Evolutionary conservation across 1,139 yeast genomes (phyloP).

Genomic region (Blastobotrys raffinosifermentans): DNA sequence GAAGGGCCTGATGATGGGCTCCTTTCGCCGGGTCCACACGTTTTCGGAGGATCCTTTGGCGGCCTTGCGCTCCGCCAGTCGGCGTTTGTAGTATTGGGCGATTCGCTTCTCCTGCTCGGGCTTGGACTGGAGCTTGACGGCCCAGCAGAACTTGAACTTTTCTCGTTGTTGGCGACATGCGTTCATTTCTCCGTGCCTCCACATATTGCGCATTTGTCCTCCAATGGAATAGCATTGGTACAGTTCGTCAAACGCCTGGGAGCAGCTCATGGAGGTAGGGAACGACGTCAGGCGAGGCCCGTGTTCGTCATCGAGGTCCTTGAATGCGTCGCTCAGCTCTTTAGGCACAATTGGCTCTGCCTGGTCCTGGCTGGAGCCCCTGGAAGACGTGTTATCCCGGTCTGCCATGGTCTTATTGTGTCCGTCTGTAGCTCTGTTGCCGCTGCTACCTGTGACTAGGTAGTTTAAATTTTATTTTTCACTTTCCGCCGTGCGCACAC

Average conservation of each 20-base stretch:
- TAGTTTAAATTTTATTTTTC: no score
- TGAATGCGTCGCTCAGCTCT: neutral
- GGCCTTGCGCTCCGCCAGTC: constrained; percentile 51
- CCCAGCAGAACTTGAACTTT: constrained; percentile 76
- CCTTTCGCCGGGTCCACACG: constrained; percentile 59
- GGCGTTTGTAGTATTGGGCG: constrained; percentile 63
- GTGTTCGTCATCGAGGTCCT: neutral
- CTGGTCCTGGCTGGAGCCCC: constrained; percentile 8
- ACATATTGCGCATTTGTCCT: constrained; percentile 77
- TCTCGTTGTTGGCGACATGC: constrained; percentile 63
- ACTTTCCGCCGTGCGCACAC: no score
- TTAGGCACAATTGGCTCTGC: neutral
- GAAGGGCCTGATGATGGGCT: constrained; percentile 34
- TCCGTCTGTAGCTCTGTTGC: no score
- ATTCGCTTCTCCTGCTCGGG: constrained; percentile 46
- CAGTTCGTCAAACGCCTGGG: constrained; percentile 82
- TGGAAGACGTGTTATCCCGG: constrained; percentile 14
- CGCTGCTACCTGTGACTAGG: no score
- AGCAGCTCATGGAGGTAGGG: constrained; percentile 50
- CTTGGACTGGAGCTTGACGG: constrained; percentile 46
- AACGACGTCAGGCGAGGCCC: constrained; percentile 20
- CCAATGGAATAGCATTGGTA: constrained; percentile 84
- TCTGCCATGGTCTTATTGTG: constrained; percentile 10
- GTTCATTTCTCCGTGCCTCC: constrained; percentile 73
- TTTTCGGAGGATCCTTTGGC: constrained; percentile 68